phyloP scores from a whole-genome alignment of 495 filamentous ascomycete genomes.

The Chaetomium fimeti region DNA sequence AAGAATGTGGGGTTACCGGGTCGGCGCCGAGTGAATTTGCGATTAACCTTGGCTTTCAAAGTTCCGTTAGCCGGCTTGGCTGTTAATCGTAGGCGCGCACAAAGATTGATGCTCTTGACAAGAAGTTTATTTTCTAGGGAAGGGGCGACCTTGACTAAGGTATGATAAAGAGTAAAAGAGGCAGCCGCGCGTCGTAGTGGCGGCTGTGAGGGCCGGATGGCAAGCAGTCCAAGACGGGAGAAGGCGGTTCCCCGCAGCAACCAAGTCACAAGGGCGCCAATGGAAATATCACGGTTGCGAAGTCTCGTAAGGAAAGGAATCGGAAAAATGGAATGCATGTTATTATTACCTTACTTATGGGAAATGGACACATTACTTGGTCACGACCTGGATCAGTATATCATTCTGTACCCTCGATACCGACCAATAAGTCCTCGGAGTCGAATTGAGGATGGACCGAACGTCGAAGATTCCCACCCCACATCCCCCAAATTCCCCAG shows the following conservation, averaged over 20 bases:
- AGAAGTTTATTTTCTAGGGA: not conserved
- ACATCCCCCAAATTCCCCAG: not conserved
- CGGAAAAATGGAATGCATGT: too few relatives aligned
- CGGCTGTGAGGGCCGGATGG: conserved; percentile 11
- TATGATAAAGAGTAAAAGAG: not conserved
- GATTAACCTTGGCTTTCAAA: not conserved
- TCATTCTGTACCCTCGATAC: too few relatives aligned
- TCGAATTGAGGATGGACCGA: not conserved
- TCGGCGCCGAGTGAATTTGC: not conserved
- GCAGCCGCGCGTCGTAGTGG: conserved; percentile 18
- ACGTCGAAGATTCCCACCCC: not conserved
- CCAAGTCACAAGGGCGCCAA: conserved; percentile 6
- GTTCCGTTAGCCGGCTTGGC: conserved; percentile 12
- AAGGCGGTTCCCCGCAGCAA: conserved; percentile 12
- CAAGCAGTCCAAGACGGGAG: not conserved
- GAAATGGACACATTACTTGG: too few relatives aligned
- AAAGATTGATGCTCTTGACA: not conserved
- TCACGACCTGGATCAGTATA: too few relatives aligned
- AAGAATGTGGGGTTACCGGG: conserved; percentile 13
- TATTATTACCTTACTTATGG: too few relatives aligned
- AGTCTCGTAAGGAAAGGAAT: too few relatives aligned
- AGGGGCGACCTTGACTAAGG: not conserved
- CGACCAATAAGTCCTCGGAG: not conserved
- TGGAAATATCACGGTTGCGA: too few relatives aligned
- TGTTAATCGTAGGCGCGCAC: not conserved